These are phyloP conservation scores for Heritiera fomes DNA, from an alignment of 345 rosid genomes.

Conservation along the genomic window DNA sequence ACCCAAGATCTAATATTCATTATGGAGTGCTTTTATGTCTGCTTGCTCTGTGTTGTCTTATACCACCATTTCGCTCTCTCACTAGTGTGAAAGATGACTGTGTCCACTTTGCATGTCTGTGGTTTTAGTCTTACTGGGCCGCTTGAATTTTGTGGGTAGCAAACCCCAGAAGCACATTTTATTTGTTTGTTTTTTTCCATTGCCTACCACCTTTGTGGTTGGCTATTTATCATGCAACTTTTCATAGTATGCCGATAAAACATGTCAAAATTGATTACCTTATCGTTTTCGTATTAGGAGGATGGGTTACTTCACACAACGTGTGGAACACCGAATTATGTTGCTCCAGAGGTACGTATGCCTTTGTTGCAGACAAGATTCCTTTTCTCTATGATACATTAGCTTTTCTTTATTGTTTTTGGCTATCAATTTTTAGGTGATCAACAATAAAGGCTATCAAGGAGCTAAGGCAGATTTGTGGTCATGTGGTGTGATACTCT, in stretches of 20 bases:
- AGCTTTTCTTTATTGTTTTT: slow-evolving; percentile 21
- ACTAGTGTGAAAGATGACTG: background rate
- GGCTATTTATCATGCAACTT: background rate
- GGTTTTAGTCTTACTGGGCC: background rate
- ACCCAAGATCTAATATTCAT: background rate
- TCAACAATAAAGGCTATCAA: slow-evolving; percentile 95
- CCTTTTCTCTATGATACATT: background rate
- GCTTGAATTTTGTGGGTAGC: background rate
- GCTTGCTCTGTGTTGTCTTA: slow-evolving; percentile 1
- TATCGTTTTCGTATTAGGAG: slow-evolving; percentile 52
- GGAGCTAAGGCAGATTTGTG: slow-evolving; percentile 98
- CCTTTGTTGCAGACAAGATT: slow-evolving; percentile 22
- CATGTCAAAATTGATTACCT: slow-evolving; percentile 20
- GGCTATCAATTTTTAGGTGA: slow-evolving; percentile 55
- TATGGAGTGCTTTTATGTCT: background rate
- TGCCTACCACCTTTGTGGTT: background rate
- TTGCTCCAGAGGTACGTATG: slow-evolving; percentile 91
- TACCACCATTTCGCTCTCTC: too few relatives aligned
- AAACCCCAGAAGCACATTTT: background rate
- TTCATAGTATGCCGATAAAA: slow-evolving; percentile 4
- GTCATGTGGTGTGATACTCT: slow-evolving; percentile 99
- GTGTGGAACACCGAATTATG: slow-evolving; percentile 99
- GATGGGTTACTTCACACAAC: slow-evolving; percentile 99
- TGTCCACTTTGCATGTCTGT: background rate
- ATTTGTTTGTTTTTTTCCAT: background rate